Conservation (phyloP, 148 eudicot species). For the Tetragonia tetragonoides region DNA sequence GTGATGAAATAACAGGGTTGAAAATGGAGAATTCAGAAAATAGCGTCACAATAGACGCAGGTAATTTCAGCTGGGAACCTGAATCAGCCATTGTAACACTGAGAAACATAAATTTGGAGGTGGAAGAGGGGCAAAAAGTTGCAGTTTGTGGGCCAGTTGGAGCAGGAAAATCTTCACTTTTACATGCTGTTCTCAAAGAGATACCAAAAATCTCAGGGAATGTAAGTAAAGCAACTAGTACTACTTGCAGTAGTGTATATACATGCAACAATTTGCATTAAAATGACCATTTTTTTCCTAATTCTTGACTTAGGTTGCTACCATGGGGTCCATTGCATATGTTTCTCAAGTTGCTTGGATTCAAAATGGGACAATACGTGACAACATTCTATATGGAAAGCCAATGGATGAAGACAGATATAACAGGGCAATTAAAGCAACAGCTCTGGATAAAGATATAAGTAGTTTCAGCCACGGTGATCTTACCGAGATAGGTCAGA, state of each 20-base stretch:
- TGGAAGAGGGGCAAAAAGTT: slow-evolving; percentile 37
- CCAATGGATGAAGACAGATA: slow-evolving; percentile 30
- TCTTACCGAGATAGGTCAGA: slow-evolving; percentile 35
- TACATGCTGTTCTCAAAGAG: slow-evolving; percentile 60
- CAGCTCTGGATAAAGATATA: slow-evolving; percentile 33
- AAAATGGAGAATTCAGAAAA: slow-evolving; percentile 8
- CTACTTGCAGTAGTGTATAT: slow-evolving; percentile 12
- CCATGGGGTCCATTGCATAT: slow-evolving; percentile 34
- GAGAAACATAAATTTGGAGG: slow-evolving; percentile 38
- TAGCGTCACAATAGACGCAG: slow-evolving; percentile 28
- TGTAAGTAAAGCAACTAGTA: slow-evolving; percentile 45
- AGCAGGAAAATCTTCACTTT: slow-evolving; percentile 67
- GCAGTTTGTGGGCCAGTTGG: slow-evolving; percentile 75
- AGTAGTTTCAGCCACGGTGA: slow-evolving; percentile 36
- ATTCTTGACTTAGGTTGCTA: slow-evolving; percentile 28
- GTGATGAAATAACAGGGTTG: slow-evolving; percentile 13
- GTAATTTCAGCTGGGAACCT: slow-evolving; percentile 55
- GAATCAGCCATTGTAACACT: slow-evolving; percentile 34
- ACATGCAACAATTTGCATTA: neutral
- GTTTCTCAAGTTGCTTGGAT: slow-evolving; percentile 49
- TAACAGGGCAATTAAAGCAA: slow-evolving; percentile 27
- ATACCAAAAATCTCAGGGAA: slow-evolving; percentile 52
- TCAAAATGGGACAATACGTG: slow-evolving; percentile 47
- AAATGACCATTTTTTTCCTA: neutral
- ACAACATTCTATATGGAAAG: slow-evolving; percentile 42